These are phyloP conservation scores for Colletotrichum magnum DNA, from an alignment of 2,329 filamentous ascomycete species.

Conservation along the genomic window DNA sequence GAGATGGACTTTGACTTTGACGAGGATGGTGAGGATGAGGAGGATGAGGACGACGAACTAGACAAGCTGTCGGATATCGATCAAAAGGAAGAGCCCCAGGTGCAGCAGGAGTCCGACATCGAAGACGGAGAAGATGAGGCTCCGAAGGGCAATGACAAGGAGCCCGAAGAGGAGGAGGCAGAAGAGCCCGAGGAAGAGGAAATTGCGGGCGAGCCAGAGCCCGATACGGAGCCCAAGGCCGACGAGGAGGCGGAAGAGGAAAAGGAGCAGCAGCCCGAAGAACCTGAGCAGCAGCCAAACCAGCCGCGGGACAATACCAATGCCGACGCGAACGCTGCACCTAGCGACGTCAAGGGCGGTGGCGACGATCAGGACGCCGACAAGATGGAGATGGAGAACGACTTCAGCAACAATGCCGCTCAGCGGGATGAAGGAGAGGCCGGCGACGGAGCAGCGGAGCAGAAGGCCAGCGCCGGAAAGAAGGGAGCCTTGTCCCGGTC, in stretches of 20 bases:
- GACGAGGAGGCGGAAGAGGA: constrained; percentile 69
- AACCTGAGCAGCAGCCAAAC: constrained; percentile 47
- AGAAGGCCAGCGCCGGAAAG: constrained; percentile 74
- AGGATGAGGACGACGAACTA: constrained; percentile 68
- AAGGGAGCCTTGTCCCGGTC: constrained; percentile 69
- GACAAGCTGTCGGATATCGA: constrained; percentile 71
- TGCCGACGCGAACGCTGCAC: constrained; percentile 70
- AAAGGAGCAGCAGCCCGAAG: constrained; percentile 52
- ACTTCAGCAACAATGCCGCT: constrained; percentile 71
- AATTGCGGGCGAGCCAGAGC: constrained; percentile 48
- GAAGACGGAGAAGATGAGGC: constrained; percentile 52
- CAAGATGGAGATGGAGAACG: constrained; percentile 73
- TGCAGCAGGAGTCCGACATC: constrained; percentile 55
- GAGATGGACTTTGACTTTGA: constrained; percentile 90
- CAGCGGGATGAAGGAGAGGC: constrained; percentile 77
- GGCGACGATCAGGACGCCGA: constrained; percentile 77
- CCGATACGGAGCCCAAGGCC: constrained; percentile 65
- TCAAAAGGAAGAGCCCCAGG: constrained; percentile 50
- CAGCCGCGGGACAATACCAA: constrained; percentile 61
- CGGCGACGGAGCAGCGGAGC: constrained; percentile 74
- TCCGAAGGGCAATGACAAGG: constrained; percentile 48
- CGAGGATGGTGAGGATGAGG: constrained; percentile 73
- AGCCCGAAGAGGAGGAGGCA: constrained; percentile 46
- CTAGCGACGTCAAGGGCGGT: constrained; percentile 74
- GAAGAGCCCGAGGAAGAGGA: constrained; percentile 53